Evolutionary conservation across 1,284 basidiomycete species (phyloP).

Genomic region (Ganoderma meredithae): DNA sequence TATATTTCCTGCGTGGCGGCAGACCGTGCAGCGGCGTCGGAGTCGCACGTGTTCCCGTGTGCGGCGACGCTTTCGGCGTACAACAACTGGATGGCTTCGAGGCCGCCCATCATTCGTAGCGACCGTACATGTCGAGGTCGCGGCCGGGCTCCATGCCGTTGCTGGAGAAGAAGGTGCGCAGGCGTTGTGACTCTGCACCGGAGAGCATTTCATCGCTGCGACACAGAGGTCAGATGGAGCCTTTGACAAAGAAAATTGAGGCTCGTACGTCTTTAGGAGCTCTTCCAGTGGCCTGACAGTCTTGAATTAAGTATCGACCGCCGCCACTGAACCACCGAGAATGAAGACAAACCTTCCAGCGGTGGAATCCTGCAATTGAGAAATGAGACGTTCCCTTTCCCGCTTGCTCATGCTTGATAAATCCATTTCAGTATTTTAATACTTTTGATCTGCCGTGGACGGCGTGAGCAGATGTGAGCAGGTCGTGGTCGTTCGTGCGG

Average conservation of each 20-base stretch:
- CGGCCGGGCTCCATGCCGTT: constrained; percentile 44
- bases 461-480: no score
- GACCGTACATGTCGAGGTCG: constrained; percentile 47
- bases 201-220: constrained; percentile 43
- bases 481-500: no score
- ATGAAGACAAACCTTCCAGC: constrained; percentile 15
- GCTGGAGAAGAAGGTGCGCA: constrained; percentile 46
- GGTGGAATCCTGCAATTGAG: constrained; percentile 3
- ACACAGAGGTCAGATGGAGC: no score
- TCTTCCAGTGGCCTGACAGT: constrained; percentile 10
- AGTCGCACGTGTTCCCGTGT: constrained; percentile 12
- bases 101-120: constrained; percentile 37
- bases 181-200: constrained; percentile 48
- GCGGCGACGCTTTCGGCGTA: constrained; percentile 36
- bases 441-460: neutral
- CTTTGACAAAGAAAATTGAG: no score
- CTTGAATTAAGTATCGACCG: neutral
- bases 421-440: neutral
- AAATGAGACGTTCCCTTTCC: constrained; percentile 13
- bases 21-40: constrained; percentile 27
- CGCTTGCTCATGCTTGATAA: neutral
- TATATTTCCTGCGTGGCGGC: constrained; percentile 43
- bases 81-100: constrained; percentile 40
- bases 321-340: neutral
- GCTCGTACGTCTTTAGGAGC: constrained; percentile 9